These are phyloP conservation scores for Monoraphidium neglectum DNA, from an alignment of 139 green algal species.

Conservation along the genomic window DNA sequence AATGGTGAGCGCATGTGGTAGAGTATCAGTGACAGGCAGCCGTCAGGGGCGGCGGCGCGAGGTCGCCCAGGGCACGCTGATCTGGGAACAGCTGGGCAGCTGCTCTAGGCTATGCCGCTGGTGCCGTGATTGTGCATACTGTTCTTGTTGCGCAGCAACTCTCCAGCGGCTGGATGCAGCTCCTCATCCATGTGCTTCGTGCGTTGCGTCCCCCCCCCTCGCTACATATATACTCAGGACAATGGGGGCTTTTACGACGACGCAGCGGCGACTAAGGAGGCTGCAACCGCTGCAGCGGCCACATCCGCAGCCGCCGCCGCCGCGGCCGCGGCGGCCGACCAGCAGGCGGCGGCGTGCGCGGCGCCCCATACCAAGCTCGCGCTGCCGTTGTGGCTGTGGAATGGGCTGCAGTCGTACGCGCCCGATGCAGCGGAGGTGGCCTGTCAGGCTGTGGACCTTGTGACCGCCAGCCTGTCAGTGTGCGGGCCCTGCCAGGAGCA, in stretches of 20 bases:
- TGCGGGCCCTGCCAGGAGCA: conserved; percentile 4
- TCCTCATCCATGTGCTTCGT: conserved; percentile 2
- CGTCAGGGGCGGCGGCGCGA: too few relatives aligned
- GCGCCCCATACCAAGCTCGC: conserved; percentile 10
- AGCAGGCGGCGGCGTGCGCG: not conserved
- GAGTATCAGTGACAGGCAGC: too few relatives aligned
- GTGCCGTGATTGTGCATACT: too few relatives aligned
- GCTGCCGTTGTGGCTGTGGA: conserved; percentile 34
- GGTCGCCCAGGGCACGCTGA: too few relatives aligned
- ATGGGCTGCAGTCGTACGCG: conserved; percentile 22
- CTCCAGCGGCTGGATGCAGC: too few relatives aligned
- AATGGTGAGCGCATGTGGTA: conserved; percentile 20
- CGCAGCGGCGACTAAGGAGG: not conserved
- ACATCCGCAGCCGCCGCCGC: not conserved
- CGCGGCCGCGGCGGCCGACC: not conserved
- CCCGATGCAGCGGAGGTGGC: conserved; percentile 22
- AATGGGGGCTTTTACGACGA: conserved; percentile 15
- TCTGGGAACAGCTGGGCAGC: too few relatives aligned
- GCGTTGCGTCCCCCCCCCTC: not conserved
- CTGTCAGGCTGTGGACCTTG: conserved; percentile 20
- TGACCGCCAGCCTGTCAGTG: conserved; percentile 11
- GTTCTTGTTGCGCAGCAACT: too few relatives aligned
- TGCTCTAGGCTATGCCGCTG: too few relatives aligned
- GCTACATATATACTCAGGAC: conserved; percentile 13
- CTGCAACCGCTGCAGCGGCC: conserved; percentile 3